phyloP scores from a whole-genome alignment of 257 asterid species.

The Petrea volubilis region DNA sequence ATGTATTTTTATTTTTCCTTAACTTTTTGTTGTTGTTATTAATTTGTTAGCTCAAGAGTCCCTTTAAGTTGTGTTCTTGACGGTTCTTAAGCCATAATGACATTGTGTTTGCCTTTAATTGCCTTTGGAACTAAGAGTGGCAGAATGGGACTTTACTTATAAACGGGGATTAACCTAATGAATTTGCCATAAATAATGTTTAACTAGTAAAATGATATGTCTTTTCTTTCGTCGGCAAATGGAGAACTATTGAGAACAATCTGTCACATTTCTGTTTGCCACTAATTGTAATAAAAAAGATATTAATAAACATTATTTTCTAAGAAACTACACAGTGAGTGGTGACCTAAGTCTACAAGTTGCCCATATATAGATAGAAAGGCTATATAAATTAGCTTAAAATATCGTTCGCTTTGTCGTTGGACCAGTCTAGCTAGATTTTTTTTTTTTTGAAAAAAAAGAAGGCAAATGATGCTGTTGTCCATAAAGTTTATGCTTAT shows the following conservation, averaged over 20 bases:
- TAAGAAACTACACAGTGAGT: not conserved
- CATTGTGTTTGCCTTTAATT: conserved; percentile 26
- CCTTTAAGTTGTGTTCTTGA: conserved; percentile 28
- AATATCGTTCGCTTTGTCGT: too few species aligned
- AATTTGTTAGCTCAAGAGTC: conserved; percentile 40
- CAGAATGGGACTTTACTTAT: conserved; percentile 23
- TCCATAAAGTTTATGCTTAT: too few species aligned
- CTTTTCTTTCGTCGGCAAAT: not conserved
- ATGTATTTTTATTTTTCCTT: not conserved
- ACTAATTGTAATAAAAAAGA: not conserved
- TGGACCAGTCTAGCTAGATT: too few species aligned
- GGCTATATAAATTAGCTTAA: too few species aligned
- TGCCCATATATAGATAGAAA: too few species aligned
- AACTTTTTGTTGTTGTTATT: not conserved
- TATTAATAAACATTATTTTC: not conserved
- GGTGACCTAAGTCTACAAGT: not conserved
- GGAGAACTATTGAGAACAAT: not conserved
- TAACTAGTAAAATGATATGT: not conserved
- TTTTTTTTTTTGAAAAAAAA: too few species aligned
- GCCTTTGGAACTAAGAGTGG: conserved; percentile 21
- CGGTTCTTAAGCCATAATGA: conserved; percentile 37
- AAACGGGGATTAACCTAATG: conserved; percentile 21
- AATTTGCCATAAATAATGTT: not conserved
- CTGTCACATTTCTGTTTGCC: not conserved
- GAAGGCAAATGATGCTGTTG: too few species aligned